Base-by-base conservation (phyloP, 2,329 filamentous ascomycete genomes). In the Calonectria multiphialidica region DNA sequence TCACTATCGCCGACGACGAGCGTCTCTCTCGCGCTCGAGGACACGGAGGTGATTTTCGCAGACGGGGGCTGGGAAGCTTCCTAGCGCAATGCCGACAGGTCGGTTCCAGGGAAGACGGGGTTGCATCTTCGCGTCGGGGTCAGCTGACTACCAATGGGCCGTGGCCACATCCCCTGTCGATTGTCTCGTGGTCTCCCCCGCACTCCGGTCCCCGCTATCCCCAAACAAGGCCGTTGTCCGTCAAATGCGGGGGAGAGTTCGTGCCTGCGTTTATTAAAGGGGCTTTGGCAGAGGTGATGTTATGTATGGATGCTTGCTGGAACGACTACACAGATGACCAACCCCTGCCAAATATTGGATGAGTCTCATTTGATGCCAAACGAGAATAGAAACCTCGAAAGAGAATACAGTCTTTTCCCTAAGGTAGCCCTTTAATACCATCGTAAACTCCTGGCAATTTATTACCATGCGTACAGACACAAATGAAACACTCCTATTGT, bases 61-160 rank as follows among this genome's bases (percentile, higher is more conserved):
- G 30, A 63, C 47, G 63, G 63, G 53, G 45, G 28, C 28, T 55
- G 53, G 55, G 66, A 59, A 21, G 35, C 61, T 71, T 62, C 68
- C 63, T 61, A 57, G 23, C 37, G 62, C 61, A 50, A 49, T 70
- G 50, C 53, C 50, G 18, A 62, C 55, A 50, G 55, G 62, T 71
- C 55, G 45, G 55, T 42, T 45, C 37, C 40, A 57, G 61, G 61
- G 68, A 71, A 66, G 42, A 42, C 42, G 62, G 50, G 68, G 68
- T 70, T 70, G 68, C 50, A 65, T 66, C 62, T 63, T 69, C 55
- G 55, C 44, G n/a, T 10, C 21, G 62, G 35, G 63, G 68, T 71
- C 68, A 71, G 68, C 68, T 71, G 68, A 71, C 65, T 55, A 42
- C 40, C 44, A 47, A 47, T 47, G 44, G 30, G 13, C 49, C 8